phyloP scores from a whole-genome alignment of 1,139 yeast species.

The Yamadazyma aaseri region DNA sequence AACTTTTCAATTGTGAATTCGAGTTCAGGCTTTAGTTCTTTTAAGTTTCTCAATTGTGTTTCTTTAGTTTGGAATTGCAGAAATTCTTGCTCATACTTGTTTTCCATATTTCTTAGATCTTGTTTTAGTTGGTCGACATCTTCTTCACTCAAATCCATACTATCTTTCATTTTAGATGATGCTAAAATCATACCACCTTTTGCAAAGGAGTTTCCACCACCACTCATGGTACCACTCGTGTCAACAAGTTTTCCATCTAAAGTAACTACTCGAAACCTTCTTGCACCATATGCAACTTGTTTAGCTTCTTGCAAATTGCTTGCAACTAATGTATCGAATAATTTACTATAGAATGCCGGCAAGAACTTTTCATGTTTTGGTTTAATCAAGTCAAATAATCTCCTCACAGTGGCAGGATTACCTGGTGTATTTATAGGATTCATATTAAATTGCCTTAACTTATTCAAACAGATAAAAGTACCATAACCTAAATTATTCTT shows the following conservation, averaged over 20 bases:
- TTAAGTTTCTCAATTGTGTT: slow-evolving; percentile 52
- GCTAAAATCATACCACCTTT: slow-evolving; percentile 63
- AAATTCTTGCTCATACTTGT: slow-evolving; percentile 50
- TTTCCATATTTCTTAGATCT: slow-evolving; percentile 57
- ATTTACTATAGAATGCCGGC: slow-evolving; percentile 86
- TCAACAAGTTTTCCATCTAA: slow-evolving; percentile 91
- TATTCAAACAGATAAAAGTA: slow-evolving; percentile 76
- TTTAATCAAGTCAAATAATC: slow-evolving; percentile 79
- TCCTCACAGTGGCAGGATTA: slow-evolving; percentile 69
- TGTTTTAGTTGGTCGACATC: slow-evolving; percentile 58
- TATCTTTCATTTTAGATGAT: slow-evolving; percentile 21
- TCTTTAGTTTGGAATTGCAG: slow-evolving; percentile 60
- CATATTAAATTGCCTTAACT: slow-evolving; percentile 64
- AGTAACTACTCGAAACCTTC: slow-evolving; percentile 86
- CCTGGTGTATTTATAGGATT: slow-evolving; percentile 61
- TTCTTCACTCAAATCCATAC: slow-evolving; percentile 44
- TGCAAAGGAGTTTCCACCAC: slow-evolving; percentile 79
- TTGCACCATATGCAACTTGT: slow-evolving; percentile 80
- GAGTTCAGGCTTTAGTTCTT: slow-evolving; percentile 68
- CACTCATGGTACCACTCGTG: slow-evolving; percentile 95
- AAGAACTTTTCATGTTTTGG: slow-evolving; percentile 67
- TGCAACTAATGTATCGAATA: slow-evolving; percentile 87
- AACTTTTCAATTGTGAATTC: slow-evolving; percentile 62
- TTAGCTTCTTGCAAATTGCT: slow-evolving; percentile 77
- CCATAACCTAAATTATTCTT: slow-evolving; percentile 88